Evolutionary conservation across 2,329 filamentous ascomycete species (phyloP), one percentile per base, ranked within the genome.

Genomic region (Aspergillus ibericus): DNA sequence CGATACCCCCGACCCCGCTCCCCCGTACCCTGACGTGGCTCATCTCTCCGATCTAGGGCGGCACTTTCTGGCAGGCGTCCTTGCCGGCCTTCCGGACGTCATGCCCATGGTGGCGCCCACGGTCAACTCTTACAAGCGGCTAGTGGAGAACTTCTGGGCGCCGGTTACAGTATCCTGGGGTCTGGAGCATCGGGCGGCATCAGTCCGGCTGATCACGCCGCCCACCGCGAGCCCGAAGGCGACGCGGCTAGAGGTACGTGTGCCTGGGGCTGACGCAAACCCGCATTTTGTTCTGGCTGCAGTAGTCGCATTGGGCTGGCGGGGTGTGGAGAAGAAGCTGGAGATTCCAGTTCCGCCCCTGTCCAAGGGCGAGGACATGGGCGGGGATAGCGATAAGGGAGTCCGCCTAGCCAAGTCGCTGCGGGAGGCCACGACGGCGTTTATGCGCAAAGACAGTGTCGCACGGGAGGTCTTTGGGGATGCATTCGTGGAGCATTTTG

Each of bases 91-190:
- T 4, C 92, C 95, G 2, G 92, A 97, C 70, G 86, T 98, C 66
- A 99, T 99, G 95, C 95, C 95, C 0, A 82, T 98, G 59, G 82
- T 99, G 12, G 95, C 93, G 0, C 95, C 95, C 0, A 99, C 92
- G 1, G 85, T 99, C 71, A 99, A 99, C 82, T 96, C 91, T 61
- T 99, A 99, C 82, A 99, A 99, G 79, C 88, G 95, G 3, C 84
- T 99, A 0, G 95, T 99, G 2, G 95, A 99, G 80, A 98, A 98
- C 78, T 98, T 97, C 78, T 99, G 95, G 95, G 95, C 95, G 0
- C 95, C 95, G 0, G 95, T 99, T 5, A 97, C 93, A 0, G 95
- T 98, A 0, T 96, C 92, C 0, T 99, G 95, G 95, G 95, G 95
- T 0, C 80, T 97, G 5, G 95, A 98, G 77, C 93, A 99, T 74